These are phyloP conservation scores for Pistacia atlantica DNA, from an alignment of 345 rosid genomes.

Conservation along the genomic window DNA sequence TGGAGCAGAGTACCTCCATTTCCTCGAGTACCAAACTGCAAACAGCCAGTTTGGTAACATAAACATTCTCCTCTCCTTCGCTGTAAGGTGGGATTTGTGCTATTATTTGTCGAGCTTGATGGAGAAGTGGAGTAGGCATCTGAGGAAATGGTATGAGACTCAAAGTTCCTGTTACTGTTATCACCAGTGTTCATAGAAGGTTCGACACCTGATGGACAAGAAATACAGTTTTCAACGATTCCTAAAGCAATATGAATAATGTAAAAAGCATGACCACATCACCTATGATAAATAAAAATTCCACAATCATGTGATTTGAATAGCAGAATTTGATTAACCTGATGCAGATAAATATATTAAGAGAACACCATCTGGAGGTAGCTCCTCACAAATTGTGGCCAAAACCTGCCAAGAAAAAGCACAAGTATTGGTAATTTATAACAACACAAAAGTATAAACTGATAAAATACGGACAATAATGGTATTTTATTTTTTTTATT, in stretches of 20 bases:
- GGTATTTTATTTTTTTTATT: not conserved
- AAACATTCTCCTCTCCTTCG: constrained; percentile 50
- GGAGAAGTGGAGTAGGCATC: constrained; percentile 52
- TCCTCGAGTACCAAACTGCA: constrained; percentile 76
- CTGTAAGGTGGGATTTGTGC: constrained; percentile 40
- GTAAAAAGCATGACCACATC: constrained; percentile 30
- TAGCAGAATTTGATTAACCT: constrained; percentile 46
- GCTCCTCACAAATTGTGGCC: constrained; percentile 87
- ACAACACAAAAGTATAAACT: not conserved
- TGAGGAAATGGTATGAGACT: constrained; percentile 43
- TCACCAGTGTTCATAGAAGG: constrained; percentile 45
- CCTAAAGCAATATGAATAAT: constrained; percentile 41
- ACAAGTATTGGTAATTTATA: constrained; percentile 17
- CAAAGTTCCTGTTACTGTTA: constrained; percentile 50
- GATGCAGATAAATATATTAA: constrained; percentile 88
- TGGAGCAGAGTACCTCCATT: constrained; percentile 62
- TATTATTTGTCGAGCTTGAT: constrained; percentile 37
- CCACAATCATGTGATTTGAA: constrained; percentile 6
- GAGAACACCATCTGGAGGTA: constrained; percentile 78
- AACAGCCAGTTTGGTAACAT: constrained; percentile 40
- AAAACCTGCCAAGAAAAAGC: constrained; percentile 57
- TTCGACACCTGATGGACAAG: constrained; percentile 50
- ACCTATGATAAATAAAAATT: not conserved
- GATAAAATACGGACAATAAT: not conserved
- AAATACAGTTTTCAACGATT: constrained; percentile 47